Base-by-base conservation (phyloP, 2,329 filamentous ascomycete species). In the Drechslera avenae region DNA sequence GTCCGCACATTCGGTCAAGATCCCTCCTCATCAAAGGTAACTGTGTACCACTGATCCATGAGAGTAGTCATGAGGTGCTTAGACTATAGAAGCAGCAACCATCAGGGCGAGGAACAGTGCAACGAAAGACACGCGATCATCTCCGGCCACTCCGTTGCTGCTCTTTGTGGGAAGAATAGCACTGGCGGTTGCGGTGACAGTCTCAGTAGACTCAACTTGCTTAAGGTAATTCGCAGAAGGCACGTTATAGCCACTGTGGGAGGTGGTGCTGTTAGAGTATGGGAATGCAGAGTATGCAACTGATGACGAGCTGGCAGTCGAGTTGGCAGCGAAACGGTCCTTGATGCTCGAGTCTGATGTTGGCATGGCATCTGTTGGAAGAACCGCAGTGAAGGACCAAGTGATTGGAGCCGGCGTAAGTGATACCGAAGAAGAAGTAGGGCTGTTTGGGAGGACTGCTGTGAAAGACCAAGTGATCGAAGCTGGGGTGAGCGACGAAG, bases 141-240 rank as follows among this genome's bases (percentile, higher is more conserved):
- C 46, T 9, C 30, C 43, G 31, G 50, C 52, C 19, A 40, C 26
- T 16, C 50, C 39, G 16, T 45, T 57, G 17, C 16, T 39, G 12
- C 19, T 39, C 12, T 31, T 17, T 7, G 17, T 49, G n/a, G 45
- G 19, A 13, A 19, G 33, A 33, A 34, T 13, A 5, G 17, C 6
- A 13, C 26, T 43, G 30, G 28, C 6, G 10, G 32, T 43, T 32
- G 28, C 31, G 33, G 37, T 43, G 10, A 39, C 14, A 14, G 45
- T 41, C 26, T n/a, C 18, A 2, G 40, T 37, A 28, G 40, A 31
- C 18, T 49, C 32, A 4, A 26, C 41, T 13, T 47, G 39, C 16
- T 45, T 47, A 3, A 31, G 46, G n/a, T 54, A 13, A 13, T 54
- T 59, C 30, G 50, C 7, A 31, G 53, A 61, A 7, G 57, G 55